A percentile compares a stretch with the other conserved stretches of the same genome.
Evolutionary conservation across 805 yeast species (phyloP).

Genomic region (Isabelozyma heimii): DNA sequence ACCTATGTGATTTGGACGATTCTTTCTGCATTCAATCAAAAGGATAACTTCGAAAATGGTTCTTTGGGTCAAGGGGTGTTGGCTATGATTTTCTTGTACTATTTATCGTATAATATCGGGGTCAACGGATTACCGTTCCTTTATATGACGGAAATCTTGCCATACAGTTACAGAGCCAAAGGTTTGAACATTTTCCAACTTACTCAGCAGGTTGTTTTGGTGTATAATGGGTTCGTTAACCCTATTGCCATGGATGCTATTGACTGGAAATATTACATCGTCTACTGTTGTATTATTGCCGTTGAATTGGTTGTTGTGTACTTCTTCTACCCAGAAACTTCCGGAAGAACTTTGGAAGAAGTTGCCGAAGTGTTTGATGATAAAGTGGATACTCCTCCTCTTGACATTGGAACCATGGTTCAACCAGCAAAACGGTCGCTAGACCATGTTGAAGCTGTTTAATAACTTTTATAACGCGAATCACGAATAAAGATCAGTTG

Average conservation of each 20-base stretch:
- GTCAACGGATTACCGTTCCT: conserved; percentile 27
- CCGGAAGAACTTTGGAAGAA: conserved; percentile 34
- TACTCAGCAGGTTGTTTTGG: conserved; percentile 8
- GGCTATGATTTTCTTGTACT: conserved; percentile 48
- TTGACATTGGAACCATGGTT: not conserved
- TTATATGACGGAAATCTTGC: conserved; percentile 30
- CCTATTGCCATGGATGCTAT: conserved; percentile 30
- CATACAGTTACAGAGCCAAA: conserved; percentile 30
- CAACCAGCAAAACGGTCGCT: not conserved
- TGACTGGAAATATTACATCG: conserved; percentile 34
- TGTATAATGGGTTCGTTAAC: conserved; percentile 15
- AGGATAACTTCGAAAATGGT: conserved; percentile 39
- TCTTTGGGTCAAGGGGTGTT: conserved; percentile 43
- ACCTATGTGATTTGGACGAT: conserved; percentile 15
- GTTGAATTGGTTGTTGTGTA: conserved; percentile 19
- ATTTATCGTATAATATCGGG: conserved; percentile 23
- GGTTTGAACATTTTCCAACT: conserved; percentile 23
- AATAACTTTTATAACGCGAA: not conserved
- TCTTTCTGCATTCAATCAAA: conserved; percentile 44
- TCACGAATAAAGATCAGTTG: no score
- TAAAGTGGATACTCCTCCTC: not conserved
- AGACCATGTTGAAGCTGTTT: not conserved
- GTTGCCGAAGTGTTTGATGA: conserved; percentile 29
- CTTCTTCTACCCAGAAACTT: conserved; percentile 27
- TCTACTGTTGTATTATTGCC: conserved; percentile 24